phyloP scores from a whole-genome alignment of 2,329 filamentous ascomycete genomes.

The Cercospora canescens region DNA sequence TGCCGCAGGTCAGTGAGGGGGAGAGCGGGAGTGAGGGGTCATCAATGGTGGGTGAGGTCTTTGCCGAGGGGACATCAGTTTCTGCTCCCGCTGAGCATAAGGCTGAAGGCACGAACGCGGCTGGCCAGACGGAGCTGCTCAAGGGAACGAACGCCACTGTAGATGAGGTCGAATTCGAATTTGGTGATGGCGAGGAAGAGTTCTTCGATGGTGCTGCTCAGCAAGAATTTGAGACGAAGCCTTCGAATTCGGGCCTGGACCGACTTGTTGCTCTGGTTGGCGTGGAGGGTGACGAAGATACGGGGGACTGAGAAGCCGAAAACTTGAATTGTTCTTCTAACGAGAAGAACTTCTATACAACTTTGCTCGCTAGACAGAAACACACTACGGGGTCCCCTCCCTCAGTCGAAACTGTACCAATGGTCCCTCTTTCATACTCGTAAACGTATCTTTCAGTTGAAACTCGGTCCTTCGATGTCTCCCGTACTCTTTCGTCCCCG shows the following conservation, averaged over 20 bases:
- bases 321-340: neutral
- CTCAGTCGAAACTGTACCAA: constrained; percentile 14
- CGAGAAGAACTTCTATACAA: neutral
- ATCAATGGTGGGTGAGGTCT: neutral
- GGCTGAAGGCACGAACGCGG: neutral
- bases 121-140: neutral
- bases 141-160: neutral
- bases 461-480: constrained; percentile 14
- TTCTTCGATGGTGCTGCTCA: neutral
- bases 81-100: neutral
- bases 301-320: neutral
- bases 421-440: constrained; percentile 20
- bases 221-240: neutral
- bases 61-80: no score
- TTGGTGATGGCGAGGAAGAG: neutral
- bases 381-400: neutral
- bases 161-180: neutral
- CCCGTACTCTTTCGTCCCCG: constrained; percentile 10
- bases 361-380: neutral
- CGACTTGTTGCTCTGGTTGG: neutral
- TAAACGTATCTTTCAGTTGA: constrained; percentile 19
- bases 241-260: neutral
- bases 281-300: neutral
- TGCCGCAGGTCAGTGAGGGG: neutral
- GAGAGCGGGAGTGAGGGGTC: neutral